Evolutionary conservation across 2,329 filamentous ascomycete genomes (phyloP), one percentile per base, ranked within the genome.

Genomic region (Didymella arachidicola): DNA sequence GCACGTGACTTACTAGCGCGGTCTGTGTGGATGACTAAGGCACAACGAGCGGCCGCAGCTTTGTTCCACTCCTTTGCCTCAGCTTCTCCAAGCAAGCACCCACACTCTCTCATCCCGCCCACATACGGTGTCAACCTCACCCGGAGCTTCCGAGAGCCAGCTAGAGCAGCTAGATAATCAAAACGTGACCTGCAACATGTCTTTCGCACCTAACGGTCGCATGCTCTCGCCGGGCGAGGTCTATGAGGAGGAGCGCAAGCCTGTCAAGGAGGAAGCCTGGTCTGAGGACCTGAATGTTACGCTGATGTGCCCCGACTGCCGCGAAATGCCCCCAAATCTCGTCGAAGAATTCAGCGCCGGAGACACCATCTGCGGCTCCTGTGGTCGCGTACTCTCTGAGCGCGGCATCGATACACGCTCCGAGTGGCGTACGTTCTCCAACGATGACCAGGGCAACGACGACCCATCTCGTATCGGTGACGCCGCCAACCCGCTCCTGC

Each of bases 391-490:
- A 6, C 86, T 99, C 29, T 90, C 91, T 60, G 91, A 94, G 72
- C 90, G 92, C 66, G 93, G 95, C 75, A 93, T 99, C 73, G 96
- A 99, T 75, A 96, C 92, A 61, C 90, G 96, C 62, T 97, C 93
- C 46, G 95, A 99, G 81, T 99, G 95, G 95, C 92, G 95, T 75
- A 99, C 95, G 0, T 99, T 99, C 80, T 93, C 93, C 74, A 98
- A 98, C 76, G 95, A 99, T 73, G 96, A 99, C 76, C 92, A 97
- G 77, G 92, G 92, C 72, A 93, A 91, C 72, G 96, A 98, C 70
- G 95, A 99, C 68, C 95, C 96, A 4, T 97, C 93, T 59, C 95
- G 95, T 92, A 94, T 99, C 65, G 95, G 95, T 81, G 95, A 98
- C 69, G 91, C 90, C 6, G 89, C 90, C 60, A 97, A 98, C 73